Percentiles rank a stretch among this genome's conserved stretches.
phyloP scores from a whole-genome alignment of 805 yeast species.

The Suhomyces xylopsoci region DNA sequence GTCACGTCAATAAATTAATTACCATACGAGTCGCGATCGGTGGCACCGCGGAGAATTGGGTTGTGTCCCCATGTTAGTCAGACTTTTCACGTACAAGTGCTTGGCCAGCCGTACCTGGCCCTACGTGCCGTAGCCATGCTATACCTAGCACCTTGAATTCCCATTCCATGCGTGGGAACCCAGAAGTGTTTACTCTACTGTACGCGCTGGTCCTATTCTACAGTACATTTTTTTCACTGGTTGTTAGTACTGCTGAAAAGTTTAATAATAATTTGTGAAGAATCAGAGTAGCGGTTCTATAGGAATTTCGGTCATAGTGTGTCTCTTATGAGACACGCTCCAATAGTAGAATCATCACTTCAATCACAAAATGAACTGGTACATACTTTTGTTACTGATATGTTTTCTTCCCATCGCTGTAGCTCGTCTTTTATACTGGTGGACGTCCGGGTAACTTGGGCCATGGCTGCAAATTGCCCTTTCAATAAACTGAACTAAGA shows the following conservation, averaged over 20 bases:
- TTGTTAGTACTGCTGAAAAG: not conserved
- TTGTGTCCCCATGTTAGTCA: too few relatives aligned
- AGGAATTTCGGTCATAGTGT: conserved; percentile 10
- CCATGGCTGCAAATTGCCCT: not conserved
- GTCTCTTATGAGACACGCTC: conserved; percentile 3
- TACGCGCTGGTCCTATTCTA: not conserved
- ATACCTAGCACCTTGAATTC: not conserved
- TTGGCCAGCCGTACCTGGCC: not conserved
- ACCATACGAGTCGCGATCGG: not conserved
- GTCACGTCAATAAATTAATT: not conserved
- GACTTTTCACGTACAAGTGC: not conserved
- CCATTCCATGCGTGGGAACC: not conserved
- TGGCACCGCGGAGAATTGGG: not conserved
- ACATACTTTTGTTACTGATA: not conserved
- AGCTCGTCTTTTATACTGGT: not conserved
- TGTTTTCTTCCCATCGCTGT: not conserved
- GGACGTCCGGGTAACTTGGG: not conserved
- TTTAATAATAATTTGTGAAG: not conserved
- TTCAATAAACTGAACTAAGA: not conserved
- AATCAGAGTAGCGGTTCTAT: conserved; percentile 20
- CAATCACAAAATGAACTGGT: not conserved
- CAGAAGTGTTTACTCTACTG: not conserved
- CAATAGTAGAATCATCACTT: conserved; percentile 14
- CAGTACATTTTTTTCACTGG: not conserved
- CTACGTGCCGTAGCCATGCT: not conserved